Evolutionary conservation across 2,329 filamentous ascomycete genomes (phyloP), one percentile per base, ranked within the genome.

Genomic region (Hypoxylon sp.): DNA sequence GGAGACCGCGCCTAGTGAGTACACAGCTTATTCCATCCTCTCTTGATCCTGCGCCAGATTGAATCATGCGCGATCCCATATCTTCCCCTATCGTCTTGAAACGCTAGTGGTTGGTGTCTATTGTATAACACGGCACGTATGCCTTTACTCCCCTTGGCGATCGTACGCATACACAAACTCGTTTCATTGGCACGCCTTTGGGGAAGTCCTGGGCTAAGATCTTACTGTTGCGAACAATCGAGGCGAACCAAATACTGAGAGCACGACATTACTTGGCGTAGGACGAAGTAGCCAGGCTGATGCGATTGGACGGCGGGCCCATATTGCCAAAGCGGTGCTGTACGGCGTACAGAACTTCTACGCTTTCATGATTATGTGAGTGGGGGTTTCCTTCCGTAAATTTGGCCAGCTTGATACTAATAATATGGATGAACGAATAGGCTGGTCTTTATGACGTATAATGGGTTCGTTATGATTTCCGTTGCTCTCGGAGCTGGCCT

Each of bases 361-460:
- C 80, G 97, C 94, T 50, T 98, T 99, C 77, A 98, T 99, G 86
- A 94, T 99, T 79, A 99, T 99, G 96, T 98, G 80, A 90, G 95
- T 90, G 1, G 28, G 5, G 28, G 7, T 30, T 30, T 30, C 17
- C 17, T 43, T 17, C 9, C 11, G n/a, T 21, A 11, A 4, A 43
- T 4, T 11, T 5, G 17, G 36, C 23, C 2, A 17, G 11, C 11
- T 30, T 1, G 9, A 36, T 66, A 32, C 59, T 70, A 48, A 70
- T 51, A 5, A 23, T 48, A 4, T 19, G 25, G 30, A 34, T 2
- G 6, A 46, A 56, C 21, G 19, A 50, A 50, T 17, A 98, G 95
- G 96, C 85, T 99, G 67, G 82, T 99, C 21, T 99, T 99, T 82
- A 99, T 99, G 96, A 99, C 96, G n/a, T 99, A 99, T 82, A 99